phyloP scores from a whole-genome alignment of 1,139 yeast species.

The Suhomyces bribrorum region DNA sequence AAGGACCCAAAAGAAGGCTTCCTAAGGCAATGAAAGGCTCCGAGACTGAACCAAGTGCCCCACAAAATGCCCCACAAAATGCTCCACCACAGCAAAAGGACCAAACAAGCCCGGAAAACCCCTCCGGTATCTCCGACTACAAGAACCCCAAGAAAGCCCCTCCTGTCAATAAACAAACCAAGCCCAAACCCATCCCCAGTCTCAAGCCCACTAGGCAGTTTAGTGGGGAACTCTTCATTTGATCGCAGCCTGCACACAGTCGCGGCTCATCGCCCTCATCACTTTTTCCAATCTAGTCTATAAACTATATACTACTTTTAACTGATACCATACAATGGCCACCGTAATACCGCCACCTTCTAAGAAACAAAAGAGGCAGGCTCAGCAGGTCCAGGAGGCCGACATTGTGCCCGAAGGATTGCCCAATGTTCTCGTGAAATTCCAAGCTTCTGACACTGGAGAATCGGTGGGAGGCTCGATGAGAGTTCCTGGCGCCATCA shows the following conservation, averaged over 20 bases:
- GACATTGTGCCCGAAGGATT: conserved; percentile 73
- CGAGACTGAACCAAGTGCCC: neutral
- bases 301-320: no score
- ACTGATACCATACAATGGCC: conserved; percentile 66
- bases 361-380: conserved; percentile 81
- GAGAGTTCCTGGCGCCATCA: conserved; percentile 88
- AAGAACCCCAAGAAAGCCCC: conserved; percentile 25
- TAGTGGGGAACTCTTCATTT: conserved; percentile 37
- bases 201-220: conserved; percentile 30
- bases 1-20: conserved; percentile 74
- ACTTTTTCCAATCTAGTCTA: conserved; percentile 7
- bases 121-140: conserved; percentile 5
- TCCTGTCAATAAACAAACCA: conserved; percentile 31
- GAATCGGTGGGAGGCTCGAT: conserved; percentile 81
- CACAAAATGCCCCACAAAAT: neutral
- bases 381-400: conserved; percentile 78
- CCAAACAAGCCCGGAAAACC: neutral
- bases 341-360: conserved; percentile 93
- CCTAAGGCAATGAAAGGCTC: conserved; percentile 40
- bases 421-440: conserved; percentile 84
- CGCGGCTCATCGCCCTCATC: conserved; percentile 1
- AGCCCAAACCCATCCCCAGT: conserved; percentile 30
- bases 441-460: conserved; percentile 95
- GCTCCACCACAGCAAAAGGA: no score
- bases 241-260: conserved; percentile 9